Percentiles rank a stretch among this genome's conserved stretches.
Evolutionary conservation across 2,329 filamentous ascomycete genomes (phyloP).

Genomic region (Trichoderma atroviride): DNA sequence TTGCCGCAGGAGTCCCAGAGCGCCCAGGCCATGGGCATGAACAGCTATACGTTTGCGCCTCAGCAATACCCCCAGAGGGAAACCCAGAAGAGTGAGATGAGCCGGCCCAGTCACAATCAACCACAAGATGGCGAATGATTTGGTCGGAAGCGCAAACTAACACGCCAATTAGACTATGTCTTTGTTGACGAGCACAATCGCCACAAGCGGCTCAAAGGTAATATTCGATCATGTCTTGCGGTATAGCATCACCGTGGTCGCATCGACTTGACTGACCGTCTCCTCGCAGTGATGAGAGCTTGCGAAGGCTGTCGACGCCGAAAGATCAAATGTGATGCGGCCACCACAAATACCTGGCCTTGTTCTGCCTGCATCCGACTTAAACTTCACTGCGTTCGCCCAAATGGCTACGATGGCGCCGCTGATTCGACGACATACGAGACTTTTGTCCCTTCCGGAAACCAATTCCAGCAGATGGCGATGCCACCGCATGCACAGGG

Average conservation of each 20-base stretch:
- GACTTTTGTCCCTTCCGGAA: conserved; percentile 37
- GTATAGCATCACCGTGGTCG: not conserved
- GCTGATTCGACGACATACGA: conserved; percentile 42
- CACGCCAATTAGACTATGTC: conserved; percentile 75
- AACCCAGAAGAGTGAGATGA: conserved; percentile 77
- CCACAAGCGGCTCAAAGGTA: conserved; percentile 94
- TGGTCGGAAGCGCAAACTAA: conserved; percentile 22
- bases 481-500: conserved; percentile 45
- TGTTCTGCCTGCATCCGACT: conserved; percentile 91
- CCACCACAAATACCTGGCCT: conserved; percentile 96
- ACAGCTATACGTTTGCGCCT: conserved; percentile 75
- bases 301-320: conserved; percentile 92
- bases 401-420: conserved; percentile 68
- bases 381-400: conserved; percentile 90
- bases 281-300: conserved; percentile 80
- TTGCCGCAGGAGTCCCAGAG: conserved; percentile 59
- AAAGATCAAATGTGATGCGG: conserved; percentile 98
- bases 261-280: conserved; percentile 3
- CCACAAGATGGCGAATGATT: not conserved
- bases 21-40: conserved; percentile 59
- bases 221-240: conserved; percentile 1
- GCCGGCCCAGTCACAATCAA: not conserved
- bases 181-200: conserved; percentile 99
- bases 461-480: conserved; percentile 53
- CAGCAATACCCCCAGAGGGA: conserved; percentile 60